phyloP scores from a whole-genome alignment of 164 flowering plant genomes.

The Malania oleifera region DNA sequence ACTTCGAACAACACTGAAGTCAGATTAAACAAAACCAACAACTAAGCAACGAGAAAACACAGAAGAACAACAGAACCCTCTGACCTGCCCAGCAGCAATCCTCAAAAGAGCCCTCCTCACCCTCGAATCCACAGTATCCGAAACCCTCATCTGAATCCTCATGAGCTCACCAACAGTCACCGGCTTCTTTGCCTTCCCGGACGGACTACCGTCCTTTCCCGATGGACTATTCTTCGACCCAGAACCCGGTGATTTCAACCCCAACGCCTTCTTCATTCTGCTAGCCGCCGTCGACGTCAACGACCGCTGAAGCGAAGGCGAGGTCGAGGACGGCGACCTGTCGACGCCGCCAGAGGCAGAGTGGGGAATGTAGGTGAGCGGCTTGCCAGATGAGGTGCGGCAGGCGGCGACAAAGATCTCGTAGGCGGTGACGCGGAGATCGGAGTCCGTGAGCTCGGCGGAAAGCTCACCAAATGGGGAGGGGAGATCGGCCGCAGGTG shows the following conservation, averaged over 20 bases:
- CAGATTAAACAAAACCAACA: no score
- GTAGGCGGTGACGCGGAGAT: conserved; percentile 71
- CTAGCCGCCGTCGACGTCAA: conserved; percentile 32
- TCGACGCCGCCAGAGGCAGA: conserved; percentile 4
- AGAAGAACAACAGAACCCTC: background rate
- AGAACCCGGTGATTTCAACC: background rate
- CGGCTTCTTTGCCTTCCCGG: background rate
- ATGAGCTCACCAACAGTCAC: conserved; percentile 6
- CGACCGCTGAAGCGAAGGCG: conserved; percentile 50
- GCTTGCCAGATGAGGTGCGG: conserved; percentile 69
- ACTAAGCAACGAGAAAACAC: no score
- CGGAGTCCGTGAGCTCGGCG: conserved; percentile 45
- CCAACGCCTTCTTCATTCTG: conserved; percentile 11
- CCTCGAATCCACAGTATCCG: conserved; percentile 6
- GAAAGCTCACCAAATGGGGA: conserved; percentile 65
- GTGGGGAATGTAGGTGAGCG: conserved; percentile 45
- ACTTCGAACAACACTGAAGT: background rate
- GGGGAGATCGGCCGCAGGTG: conserved; percentile 34
- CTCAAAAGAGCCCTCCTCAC: conserved; percentile 1
- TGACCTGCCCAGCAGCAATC: conserved; percentile 4
- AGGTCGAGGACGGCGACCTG: conserved; percentile 19
- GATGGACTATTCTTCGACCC: conserved; percentile 1
- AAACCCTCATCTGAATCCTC: conserved; percentile 9
- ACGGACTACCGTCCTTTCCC: background rate
- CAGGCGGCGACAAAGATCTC: conserved; percentile 76